Percentiles rank a stretch among this genome's conserved stretches.
phyloP scores from a whole-genome alignment of 495 filamentous ascomycete genomes.

The Penicillium egyptiacum region DNA sequence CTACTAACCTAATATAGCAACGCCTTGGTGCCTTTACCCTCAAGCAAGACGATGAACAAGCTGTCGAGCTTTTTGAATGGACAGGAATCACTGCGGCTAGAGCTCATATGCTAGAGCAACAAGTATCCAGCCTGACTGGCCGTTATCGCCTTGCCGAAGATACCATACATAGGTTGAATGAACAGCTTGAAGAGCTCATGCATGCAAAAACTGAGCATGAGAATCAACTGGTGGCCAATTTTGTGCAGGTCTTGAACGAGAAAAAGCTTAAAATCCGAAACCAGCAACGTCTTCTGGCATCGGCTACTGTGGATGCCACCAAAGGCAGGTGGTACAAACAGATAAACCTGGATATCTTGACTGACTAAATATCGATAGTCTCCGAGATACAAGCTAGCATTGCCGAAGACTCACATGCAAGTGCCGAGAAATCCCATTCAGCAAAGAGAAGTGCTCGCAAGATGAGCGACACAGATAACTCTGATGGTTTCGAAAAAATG shows the following conservation, averaged over 20 bases:
- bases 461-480: conserved; percentile 25
- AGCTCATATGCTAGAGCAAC: conserved; percentile 41
- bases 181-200: conserved; percentile 64
- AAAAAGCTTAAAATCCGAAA: conserved; percentile 92
- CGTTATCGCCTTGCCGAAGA: conserved; percentile 45
- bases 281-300: conserved; percentile 67
- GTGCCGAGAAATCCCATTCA: conserved; percentile 22
- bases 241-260: conserved; percentile 70
- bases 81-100: conserved; percentile 52
- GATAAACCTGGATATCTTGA: background rate
- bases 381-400: conserved; percentile 27
- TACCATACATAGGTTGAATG: conserved; percentile 51
- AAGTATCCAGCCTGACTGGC: conserved; percentile 48
- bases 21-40: conserved; percentile 67
- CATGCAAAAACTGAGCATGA: conserved; percentile 67
- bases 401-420: conserved; percentile 10
- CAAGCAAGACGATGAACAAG: conserved; percentile 59
- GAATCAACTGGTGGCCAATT: conserved; percentile 67
- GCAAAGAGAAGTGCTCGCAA: conserved; percentile 46
- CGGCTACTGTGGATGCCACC: conserved; percentile 55
- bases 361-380: conserved; percentile 21
- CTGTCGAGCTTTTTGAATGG: conserved; percentile 75
- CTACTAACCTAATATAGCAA: conserved; percentile 49
- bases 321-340: conserved; percentile 33
- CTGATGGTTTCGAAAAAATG: conserved; percentile 56